A percentile compares a stretch with the other conserved stretches of the same genome.
These are phyloP conservation scores for Austroboletus novae-zelandiae DNA, from an alignment of 1,284 basidiomycete genomes.

Conservation along the genomic window DNA sequence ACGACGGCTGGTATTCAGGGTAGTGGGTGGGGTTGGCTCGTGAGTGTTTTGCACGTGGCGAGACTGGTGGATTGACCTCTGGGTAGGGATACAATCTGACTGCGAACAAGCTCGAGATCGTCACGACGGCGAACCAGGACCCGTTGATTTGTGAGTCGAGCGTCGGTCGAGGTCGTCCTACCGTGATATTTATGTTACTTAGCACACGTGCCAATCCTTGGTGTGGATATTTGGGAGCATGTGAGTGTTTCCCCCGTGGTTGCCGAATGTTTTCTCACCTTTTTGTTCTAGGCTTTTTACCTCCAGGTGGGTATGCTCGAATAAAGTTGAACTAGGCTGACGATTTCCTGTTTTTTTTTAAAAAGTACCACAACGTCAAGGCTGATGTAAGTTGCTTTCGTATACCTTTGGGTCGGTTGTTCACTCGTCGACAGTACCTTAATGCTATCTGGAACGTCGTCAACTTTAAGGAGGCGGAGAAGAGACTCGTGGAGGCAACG, in stretches of 20 bases:
- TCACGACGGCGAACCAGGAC: conserved; percentile 88
- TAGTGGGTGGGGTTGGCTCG: conserved; percentile 91
- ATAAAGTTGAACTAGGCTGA: not conserved
- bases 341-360: not conserved
- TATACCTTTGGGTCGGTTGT: not conserved
- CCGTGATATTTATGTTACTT: not conserved
- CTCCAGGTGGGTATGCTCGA: conserved; percentile 45
- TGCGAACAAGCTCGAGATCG: conserved; percentile 68
- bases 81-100: conserved; percentile 72
- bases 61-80: conserved; percentile 27
- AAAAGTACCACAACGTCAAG: conserved; percentile 75
- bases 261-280: conserved; percentile 9
- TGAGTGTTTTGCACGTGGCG: not conserved
- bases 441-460: conserved; percentile 82
- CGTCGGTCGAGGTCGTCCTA: too few relatives aligned
- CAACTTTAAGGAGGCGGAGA: conserved; percentile 80
- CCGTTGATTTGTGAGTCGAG: conserved; percentile 57
- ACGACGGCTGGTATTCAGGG: conserved; percentile 83
- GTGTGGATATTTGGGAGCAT: conserved; percentile 89
- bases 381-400: conserved; percentile 52
- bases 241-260: conserved; percentile 34
- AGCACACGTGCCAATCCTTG: conserved; percentile 73
- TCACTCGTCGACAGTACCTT: conserved; percentile 60
- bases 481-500: conserved; percentile 57
- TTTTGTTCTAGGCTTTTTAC: conserved; percentile 63